Evolutionary conservation across 176 grass and related monocot species (phyloP), one percentile per base, ranked within the genome.

Genomic region (Avena sativa): DNA sequence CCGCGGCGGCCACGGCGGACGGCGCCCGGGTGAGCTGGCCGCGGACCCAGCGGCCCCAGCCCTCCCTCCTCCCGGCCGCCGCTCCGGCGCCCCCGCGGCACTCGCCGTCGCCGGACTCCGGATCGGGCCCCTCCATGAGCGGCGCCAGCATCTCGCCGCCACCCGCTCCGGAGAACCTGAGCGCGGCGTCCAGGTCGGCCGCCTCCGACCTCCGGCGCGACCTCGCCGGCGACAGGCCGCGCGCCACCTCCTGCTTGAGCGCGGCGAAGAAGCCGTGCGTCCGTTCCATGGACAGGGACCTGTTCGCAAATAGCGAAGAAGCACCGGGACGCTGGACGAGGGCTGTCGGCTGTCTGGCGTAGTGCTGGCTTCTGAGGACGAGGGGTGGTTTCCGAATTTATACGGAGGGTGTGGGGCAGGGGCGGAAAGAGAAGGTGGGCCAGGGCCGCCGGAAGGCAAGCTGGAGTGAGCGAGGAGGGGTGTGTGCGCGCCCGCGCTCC

Each of bases 71-170:
- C 58, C 79, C 71, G 20, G 52, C 82, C 53, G 9, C 56, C 8
- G 77, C 64, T 20, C 8, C 79, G 52, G 21, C 79, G 25, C 40
- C 49, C 36, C 36, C 16, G 40, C 40, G 40, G 40, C 40, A 43
- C 17, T 56, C 85, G 30, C 74, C 91, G 74, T 93, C 87, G 47
- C 79, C 57, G 71, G 80, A 62, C 14, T 88, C 91, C 59, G 89
- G 89, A 89, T 96, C 94, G 26, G 92, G 94, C 1, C 94, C 94
- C 74, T 96, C 94, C 91, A 96, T 93, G 49, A 96, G 86, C 66
- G 92, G 91, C 74, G 85, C 89, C 44, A 93, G 94, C 67, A 86
- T 91, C 87, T 93, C 94, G 12, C 87, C 80, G 0, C 85, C 87
- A 4, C 10, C 58, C 1, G 36, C 57, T 4, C 79, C 65, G 59